These are phyloP conservation scores for Boletus pseudo-olivaceus DNA, from an alignment of 768 basidiomycete species.

Conservation along the genomic window DNA sequence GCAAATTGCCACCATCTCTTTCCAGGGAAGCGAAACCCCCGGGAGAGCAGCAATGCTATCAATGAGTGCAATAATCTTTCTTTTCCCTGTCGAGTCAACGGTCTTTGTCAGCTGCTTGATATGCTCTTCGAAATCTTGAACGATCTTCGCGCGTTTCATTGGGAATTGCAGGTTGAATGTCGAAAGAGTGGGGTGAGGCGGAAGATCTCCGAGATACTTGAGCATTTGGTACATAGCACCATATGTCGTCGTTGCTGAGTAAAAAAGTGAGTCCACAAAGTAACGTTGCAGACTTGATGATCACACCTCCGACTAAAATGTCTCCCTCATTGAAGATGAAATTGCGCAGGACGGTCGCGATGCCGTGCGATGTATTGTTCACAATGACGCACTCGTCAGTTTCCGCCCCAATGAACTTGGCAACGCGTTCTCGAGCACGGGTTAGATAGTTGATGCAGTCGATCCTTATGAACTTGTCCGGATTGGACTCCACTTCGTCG, in stretches of 20 bases:
- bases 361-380: constrained; percentile 29
- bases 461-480: constrained; percentile 52
- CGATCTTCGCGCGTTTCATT: constrained; percentile 50
- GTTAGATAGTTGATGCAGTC: constrained; percentile 33
- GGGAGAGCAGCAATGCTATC: constrained; percentile 66
- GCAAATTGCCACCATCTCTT: constrained; percentile 63
- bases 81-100: constrained; percentile 23
- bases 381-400: constrained; percentile 56
- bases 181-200: constrained; percentile 50
- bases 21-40: constrained; percentile 66
- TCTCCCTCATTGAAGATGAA: constrained; percentile 54
- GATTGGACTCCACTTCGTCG: constrained; percentile 46
- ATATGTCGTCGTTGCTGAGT: constrained; percentile 57
- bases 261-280: background rate
- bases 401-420: constrained; percentile 47
- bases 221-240: constrained; percentile 48
- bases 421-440: constrained; percentile 43
- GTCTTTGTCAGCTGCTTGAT: constrained; percentile 30
- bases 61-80: constrained; percentile 64
- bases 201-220: constrained; percentile 50
- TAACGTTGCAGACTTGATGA: background rate
- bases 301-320: constrained; percentile 48
- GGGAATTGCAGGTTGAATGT: constrained; percentile 55
- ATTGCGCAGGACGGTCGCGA: constrained; percentile 67
- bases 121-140: constrained; percentile 43